Evolutionary conservation across 768 basidiomycete genomes (phyloP), one percentile per base, ranked within the genome.

Genomic region (Rhodosporidiobolus odoratus): DNA sequence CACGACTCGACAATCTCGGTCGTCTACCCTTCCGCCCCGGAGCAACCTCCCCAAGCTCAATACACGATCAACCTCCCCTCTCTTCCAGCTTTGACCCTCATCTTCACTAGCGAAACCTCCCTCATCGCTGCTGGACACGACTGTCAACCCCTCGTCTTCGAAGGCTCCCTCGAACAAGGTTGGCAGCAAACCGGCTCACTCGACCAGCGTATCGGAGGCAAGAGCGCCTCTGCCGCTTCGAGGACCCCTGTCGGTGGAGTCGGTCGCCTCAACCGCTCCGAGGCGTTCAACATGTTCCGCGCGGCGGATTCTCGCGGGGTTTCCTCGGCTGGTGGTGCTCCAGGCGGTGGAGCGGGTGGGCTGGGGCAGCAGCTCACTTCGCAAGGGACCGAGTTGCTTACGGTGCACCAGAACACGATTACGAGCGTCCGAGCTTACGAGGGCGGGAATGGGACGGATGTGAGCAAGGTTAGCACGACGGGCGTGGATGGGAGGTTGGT

Each of bases 371-470:
- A 76, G 23, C 71, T 78, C 9, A 74, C 78, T 17, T 75, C 68
- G 12, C 79, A 78, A 25, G 80, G 80, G 6, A 90, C 89, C 5
- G 91, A 94, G 78, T 81, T 95, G 61, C 81, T 85, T 77, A 98
- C 96, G 21, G 85, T 96, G 59, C 96, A 98, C 78, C 96, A 98
- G 84, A 99, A 99, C 82, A 96, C 94, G 45, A 96, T 99, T 80
- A 97, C 92, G n/a, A 88, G 84, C 75, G 84, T 98, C 48, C 82
- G 92, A 66, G 82, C 90, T 35, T 96, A 90, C 77, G 88, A 88
- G 71, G 81, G 80, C 72, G 82, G 81, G 2, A 83, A 82, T 19
- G 87, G 86, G 0, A 80, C 81, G 3, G 74, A 75, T n/a, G 88
- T 97, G 8, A 82, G 81, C 57, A 85, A 85, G 76, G 88, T 99